Evolutionary conservation across 2,329 filamentous ascomycete species (phyloP).

Genomic region (Aspergillus bombycis): DNA sequence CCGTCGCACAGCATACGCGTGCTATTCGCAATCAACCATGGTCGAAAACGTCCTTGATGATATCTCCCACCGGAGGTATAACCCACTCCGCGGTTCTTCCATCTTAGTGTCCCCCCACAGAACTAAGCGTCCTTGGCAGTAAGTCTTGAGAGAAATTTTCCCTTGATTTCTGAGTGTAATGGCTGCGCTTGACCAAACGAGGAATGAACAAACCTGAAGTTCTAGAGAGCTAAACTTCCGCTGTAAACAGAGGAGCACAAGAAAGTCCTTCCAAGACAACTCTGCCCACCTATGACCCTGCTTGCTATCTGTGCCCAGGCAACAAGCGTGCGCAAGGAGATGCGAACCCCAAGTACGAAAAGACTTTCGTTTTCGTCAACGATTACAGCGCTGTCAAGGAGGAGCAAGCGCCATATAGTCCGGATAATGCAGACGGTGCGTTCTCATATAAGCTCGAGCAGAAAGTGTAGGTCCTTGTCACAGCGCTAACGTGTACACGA

Average conservation of each 20-base stretch:
- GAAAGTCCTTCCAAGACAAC: constrained; percentile 69
- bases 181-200: neutral
- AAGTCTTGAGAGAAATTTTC: constrained; percentile 47
- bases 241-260: constrained; percentile 68
- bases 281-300: constrained; percentile 79
- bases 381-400: constrained; percentile 98
- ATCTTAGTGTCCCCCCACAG: constrained; percentile 93
- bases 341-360: constrained; percentile 79
- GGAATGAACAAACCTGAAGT: neutral
- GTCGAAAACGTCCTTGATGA: constrained; percentile 82
- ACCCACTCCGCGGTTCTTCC: constrained; percentile 87
- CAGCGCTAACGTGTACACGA: neutral
- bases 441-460: neutral
- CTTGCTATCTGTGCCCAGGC: constrained; percentile 93
- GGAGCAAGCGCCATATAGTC: constrained; percentile 77
- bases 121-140: constrained; percentile 98
- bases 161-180: neutral
- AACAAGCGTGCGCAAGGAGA: constrained; percentile 89
- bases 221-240: constrained; percentile 1
- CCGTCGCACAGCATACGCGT: neutral
- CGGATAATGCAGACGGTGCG: constrained; percentile 54
- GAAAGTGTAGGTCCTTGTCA: neutral
- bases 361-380: constrained; percentile 93
- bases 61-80: constrained; percentile 94
- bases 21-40: constrained; percentile 53